Base-by-base conservation (phyloP, 75 land plant genomes). In the Gnetum montanum region DNA sequence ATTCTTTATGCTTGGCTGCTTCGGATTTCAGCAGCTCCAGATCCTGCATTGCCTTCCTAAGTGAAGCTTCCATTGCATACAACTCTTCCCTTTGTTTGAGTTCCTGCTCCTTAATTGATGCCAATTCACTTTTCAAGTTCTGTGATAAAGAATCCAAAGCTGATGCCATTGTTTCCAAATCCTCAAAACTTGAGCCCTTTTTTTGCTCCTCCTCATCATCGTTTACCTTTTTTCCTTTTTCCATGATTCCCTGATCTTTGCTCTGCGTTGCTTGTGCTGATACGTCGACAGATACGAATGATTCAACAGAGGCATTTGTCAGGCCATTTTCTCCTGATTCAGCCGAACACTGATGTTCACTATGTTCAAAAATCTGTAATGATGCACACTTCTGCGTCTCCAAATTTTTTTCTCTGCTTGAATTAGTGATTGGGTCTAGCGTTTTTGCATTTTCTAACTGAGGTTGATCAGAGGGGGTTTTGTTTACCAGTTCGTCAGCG, bases 111-210 rank as follows among this genome's bases (percentile, higher is more conserved):
- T 41, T 24, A 11, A 45, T 49, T 4, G 29, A 25, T 22, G 49
- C 61, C 23, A 40, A 43, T 43, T 59, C 61, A 22, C 43, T 7
- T 40, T 43, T 13, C 27, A 38, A 23, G 16, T 43, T 26, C 27
- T 59, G 34, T 37, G 5, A 43, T 34, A 25, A 12, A 3, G 29
- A 29, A 6, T 4, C 49, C 8, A 25, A 11, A 4, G 25, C 44
- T 18, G 43, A 24, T 12, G 22, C 15, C 10, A 37, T 4, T 40
- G 6, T n/a, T n/a, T n/a, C n/a, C n/a, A n/a, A n/a, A n/a, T n/a
- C n/a, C n/a, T n/a, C n/a, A n/a, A n/a, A n/a, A n/a, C n/a, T n/a
- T n/a, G n/a, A n/a, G n/a, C n/a, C n/a, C n/a, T n/a, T n/a, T n/a
- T n/a, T n/a, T 8, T 34, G 58, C 22, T 56, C 40, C 40, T 23